These are phyloP conservation scores for Nidularia sp. DNA, from an alignment of 768 basidiomycete species.

Conservation along the genomic window DNA sequence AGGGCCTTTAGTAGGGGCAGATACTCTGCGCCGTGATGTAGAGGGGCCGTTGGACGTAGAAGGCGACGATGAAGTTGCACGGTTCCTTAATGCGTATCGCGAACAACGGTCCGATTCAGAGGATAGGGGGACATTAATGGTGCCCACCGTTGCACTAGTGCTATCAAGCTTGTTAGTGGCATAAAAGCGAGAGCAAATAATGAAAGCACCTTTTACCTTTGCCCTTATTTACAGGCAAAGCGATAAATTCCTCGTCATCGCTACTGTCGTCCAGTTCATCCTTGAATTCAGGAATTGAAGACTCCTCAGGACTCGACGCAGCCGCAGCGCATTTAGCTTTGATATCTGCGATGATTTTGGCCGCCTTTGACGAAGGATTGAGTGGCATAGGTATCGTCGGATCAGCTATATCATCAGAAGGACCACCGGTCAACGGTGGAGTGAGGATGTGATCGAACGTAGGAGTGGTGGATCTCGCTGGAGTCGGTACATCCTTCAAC, in stretches of 20 bases:
- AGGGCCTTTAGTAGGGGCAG: too few relatives aligned
- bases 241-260: constrained; percentile 36
- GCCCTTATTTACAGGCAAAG: constrained; percentile 9
- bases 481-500: too few relatives aligned
- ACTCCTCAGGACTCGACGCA: constrained; percentile 43
- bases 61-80: constrained; percentile 6
- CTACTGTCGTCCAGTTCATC: constrained; percentile 48
- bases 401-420: constrained; percentile 9
- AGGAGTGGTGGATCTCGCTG: too few relatives aligned
- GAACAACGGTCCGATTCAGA: not conserved
- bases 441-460: constrained; percentile 3
- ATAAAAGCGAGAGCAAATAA: not conserved
- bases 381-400: constrained; percentile 28
- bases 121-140: too few relatives aligned
- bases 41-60: not conserved
- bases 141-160: too few relatives aligned
- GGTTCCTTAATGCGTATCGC: constrained; percentile 10
- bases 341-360: constrained; percentile 58
- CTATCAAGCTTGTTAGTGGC: too few relatives aligned
- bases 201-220: constrained; percentile 7
- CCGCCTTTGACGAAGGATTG: constrained; percentile 41
- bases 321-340: constrained; percentile 53
- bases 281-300: constrained; percentile 24
- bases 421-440: constrained; percentile 16
- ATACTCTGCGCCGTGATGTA: too few relatives aligned